phyloP scores from a whole-genome alignment of 2,329 filamentous ascomycete species.

The Ciborinia camelliae region DNA sequence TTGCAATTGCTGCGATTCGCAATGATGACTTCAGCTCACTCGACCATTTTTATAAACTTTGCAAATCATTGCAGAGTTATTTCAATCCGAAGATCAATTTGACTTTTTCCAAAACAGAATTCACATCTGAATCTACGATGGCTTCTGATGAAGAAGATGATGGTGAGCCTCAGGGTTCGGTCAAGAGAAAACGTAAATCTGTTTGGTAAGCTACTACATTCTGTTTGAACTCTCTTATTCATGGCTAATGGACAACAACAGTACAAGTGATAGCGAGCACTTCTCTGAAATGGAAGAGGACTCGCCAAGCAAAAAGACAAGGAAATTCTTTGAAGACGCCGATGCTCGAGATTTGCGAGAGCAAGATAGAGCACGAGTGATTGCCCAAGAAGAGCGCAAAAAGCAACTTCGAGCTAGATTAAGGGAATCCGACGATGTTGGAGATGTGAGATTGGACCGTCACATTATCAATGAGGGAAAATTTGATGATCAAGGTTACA shows the following conservation, averaged over 20 bases:
- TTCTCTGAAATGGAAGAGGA: conserved; percentile 4
- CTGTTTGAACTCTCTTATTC: neutral
- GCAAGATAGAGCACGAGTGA: conserved; percentile 50
- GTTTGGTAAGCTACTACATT: conserved; percentile 21
- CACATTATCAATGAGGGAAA: conserved; percentile 68
- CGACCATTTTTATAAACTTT: conserved; percentile 1
- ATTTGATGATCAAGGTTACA: conserved; percentile 54
- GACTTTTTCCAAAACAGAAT: neutral
- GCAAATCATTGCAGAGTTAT: conserved; percentile 5
- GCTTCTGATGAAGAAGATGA: conserved; percentile 27
- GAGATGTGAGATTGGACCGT: conserved; percentile 44
- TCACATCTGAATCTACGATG: neutral
- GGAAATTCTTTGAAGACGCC: conserved; percentile 46
- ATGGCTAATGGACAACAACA: neutral
- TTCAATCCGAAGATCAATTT: conserved; percentile 12
- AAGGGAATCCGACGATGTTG: conserved; percentile 43
- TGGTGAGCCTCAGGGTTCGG: conserved; percentile 38
- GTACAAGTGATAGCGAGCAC: conserved; percentile 1
- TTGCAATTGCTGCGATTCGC: neutral
- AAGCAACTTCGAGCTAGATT: conserved; percentile 47
- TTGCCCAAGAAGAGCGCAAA: conserved; percentile 52
- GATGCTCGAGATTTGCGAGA: conserved; percentile 49
- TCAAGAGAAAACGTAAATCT: conserved; percentile 39
- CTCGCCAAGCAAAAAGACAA: conserved; percentile 36
- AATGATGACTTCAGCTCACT: conserved; percentile 1